Evolutionary conservation across 2,329 filamentous ascomycete genomes (phyloP).

Genomic region (Thielaviopsis ethacetica): DNA sequence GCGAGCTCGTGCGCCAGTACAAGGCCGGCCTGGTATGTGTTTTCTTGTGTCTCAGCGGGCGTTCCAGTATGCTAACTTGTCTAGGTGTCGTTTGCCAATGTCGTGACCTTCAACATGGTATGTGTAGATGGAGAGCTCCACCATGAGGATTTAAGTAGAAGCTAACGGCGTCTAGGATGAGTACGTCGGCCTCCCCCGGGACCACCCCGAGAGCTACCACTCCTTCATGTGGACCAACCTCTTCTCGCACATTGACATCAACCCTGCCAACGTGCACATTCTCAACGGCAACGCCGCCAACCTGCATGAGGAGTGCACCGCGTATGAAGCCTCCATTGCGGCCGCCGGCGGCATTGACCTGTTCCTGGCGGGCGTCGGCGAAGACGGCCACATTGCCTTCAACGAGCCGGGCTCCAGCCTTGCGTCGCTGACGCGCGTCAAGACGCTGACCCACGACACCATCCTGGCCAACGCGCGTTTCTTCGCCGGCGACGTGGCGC

Average conservation of each 20-base stretch:
- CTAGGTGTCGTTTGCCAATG: slow-evolving; percentile 70
- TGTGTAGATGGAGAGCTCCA: no score
- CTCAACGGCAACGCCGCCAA: slow-evolving; percentile 65
- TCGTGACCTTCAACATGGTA: slow-evolving; percentile 87
- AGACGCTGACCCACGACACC: slow-evolving; percentile 76
- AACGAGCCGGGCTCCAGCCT: slow-evolving; percentile 76
- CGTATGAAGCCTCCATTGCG: slow-evolving; percentile 66
- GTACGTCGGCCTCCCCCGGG: slow-evolving; percentile 68
- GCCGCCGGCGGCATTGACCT: slow-evolving; percentile 64
- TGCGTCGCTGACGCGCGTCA: slow-evolving; percentile 63
- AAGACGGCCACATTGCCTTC: slow-evolving; percentile 80
- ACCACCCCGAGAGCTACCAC: slow-evolving; percentile 76
- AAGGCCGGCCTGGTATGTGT: slow-evolving; percentile 42
- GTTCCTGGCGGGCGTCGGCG: slow-evolving; percentile 71
- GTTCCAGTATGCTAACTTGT: slow-evolving; percentile 10
- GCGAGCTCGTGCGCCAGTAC: slow-evolving; percentile 53
- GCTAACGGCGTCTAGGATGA: slow-evolving; percentile 42
- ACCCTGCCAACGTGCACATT: slow-evolving; percentile 70
- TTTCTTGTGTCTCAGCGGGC: slow-evolving; percentile 9
- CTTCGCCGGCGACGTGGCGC: slow-evolving; percentile 56
- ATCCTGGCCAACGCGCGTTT: slow-evolving; percentile 75
- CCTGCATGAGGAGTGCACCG: slow-evolving; percentile 58
- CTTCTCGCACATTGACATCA: slow-evolving; percentile 72
- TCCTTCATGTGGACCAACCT: slow-evolving; percentile 90
- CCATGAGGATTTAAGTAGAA: no score